Conservation (phyloP, 305 asterid species). For the Fraxinus sp. region DNA sequence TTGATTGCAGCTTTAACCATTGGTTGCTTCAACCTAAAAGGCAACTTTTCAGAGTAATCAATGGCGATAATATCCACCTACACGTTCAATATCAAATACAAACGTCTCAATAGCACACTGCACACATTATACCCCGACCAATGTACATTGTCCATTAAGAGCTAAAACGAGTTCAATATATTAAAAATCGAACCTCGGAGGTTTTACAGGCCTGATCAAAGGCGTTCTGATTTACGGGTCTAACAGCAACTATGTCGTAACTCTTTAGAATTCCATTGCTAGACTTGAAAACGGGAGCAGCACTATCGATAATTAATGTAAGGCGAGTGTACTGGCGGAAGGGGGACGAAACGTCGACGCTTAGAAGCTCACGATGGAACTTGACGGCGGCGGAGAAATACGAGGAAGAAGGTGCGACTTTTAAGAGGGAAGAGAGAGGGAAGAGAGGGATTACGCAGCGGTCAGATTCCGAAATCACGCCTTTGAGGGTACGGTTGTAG, state of each 20-base stretch:
- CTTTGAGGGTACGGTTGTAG: constrained; percentile 73
- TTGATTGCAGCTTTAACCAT: constrained; percentile 78
- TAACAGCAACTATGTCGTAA: constrained; percentile 73
- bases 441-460: constrained; percentile 63
- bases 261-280: constrained; percentile 65
- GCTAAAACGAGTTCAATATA: not conserved
- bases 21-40: constrained; percentile 73
- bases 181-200: constrained; percentile 53
- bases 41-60: constrained; percentile 73
- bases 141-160: not conserved
- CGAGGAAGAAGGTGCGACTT: constrained; percentile 59
- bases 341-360: constrained; percentile 54
- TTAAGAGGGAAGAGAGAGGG: constrained; percentile 53
- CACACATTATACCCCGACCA: not conserved
- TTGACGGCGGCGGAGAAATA: constrained; percentile 61
- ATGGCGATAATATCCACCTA: constrained; percentile 81
- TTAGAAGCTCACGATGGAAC: constrained; percentile 61
- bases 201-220: constrained; percentile 75
- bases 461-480: constrained; percentile 81
- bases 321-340: constrained; percentile 85
- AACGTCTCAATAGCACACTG: not conserved
- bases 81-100: constrained; percentile 23
- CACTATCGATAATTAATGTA: constrained; percentile 57
- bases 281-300: constrained; percentile 62
- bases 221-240: constrained; percentile 61